Percentiles rank a stretch among this genome's conserved stretches.
These are phyloP conservation scores for Cucumis melo DNA, from an alignment of 306 rosid genomes.

Conservation along the genomic window DNA sequence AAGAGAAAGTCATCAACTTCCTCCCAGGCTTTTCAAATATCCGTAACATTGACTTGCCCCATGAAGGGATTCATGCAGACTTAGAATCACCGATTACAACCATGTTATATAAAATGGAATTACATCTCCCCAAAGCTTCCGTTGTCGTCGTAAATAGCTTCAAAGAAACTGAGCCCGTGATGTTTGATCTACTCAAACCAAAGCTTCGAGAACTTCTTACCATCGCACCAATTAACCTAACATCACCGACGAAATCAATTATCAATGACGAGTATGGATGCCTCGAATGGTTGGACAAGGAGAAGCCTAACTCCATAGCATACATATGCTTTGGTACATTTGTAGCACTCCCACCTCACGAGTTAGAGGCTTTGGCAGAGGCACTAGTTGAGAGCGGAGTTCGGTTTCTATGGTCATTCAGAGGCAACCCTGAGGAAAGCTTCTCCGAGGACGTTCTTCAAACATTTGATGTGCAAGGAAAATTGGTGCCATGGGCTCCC, in stretches of 20 bases:
- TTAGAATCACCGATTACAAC: not conserved
- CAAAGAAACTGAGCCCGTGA: not conserved
- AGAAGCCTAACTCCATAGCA: slow-evolving; percentile 20
- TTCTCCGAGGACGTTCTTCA: not conserved
- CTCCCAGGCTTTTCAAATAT: not conserved
- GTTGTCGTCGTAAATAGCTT: not conserved
- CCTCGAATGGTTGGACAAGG: slow-evolving; percentile 40
- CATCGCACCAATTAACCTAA: not conserved
- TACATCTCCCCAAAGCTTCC: not conserved
- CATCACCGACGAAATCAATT: not conserved
- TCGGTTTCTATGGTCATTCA: slow-evolving; percentile 56
- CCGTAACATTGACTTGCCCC: not conserved
- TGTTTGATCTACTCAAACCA: not conserved
- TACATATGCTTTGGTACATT: slow-evolving; percentile 45
- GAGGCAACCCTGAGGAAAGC: slow-evolving; percentile 13
- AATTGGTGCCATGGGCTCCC: slow-evolving; percentile 56
- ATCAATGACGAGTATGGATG: slow-evolving; percentile 25
- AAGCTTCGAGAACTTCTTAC: not conserved
- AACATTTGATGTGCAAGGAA: slow-evolving; percentile 13
- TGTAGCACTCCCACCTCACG: slow-evolving; percentile 28
- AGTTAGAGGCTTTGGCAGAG: slow-evolving; percentile 29
- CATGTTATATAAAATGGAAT: not conserved
- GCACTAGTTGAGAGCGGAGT: slow-evolving; percentile 28
- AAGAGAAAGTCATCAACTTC: not conserved
- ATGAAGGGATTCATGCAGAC: not conserved